Base-by-base conservation (phyloP, 2,329 filamentous ascomycete species). In the Coniella vitis region DNA sequence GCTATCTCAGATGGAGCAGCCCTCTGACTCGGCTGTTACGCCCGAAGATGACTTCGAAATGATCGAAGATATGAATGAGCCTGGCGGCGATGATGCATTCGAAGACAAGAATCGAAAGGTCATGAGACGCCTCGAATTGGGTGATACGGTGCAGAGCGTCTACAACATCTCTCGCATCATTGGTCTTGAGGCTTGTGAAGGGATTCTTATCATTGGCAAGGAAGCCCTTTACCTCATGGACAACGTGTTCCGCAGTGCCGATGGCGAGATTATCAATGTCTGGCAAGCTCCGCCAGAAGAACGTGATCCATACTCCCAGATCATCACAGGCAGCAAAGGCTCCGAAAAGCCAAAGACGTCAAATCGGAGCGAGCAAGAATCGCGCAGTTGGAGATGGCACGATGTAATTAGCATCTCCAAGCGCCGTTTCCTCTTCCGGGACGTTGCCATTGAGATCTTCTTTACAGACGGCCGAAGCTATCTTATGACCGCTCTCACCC, bases 41-140 rank as follows among this genome's bases (percentile, higher is more conserved):
- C 70, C 83, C 0, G 93, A 96, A 49, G 93, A 97, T 39, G 94
- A 94, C 56, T 98, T 95, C 61, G 93, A 98, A 67, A 81, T 98
- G 56, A 85, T 98, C 7, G 90, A 97, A 52, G 91, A 96, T 53
- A 90, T 91, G 0, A 90, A 90, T 59, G 86, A 91, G 49, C 81
- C 87, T 21, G 89, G 93, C 39, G 74, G 69, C 1, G 79, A 83
- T 13, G 81, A 85, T 56, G 84, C 83, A 1, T 94, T 94, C 54
- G 94, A 98, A 66, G 94, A 98, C 65, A 97, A 96, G 71, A 97
- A 98, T 61, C 81, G 94, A 38, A 96, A 96, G 65, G 91, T 98
- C 38, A 94, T 97, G 89, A 81, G 93, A 45, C 91, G 89, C 55
- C 74, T 98, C 10, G 86, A 95, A 58, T 85, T 86, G 12, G 90